Base-by-base conservation (phyloP, 352 stramenopile genomes). In the Globisporangium takayamanum region DNA sequence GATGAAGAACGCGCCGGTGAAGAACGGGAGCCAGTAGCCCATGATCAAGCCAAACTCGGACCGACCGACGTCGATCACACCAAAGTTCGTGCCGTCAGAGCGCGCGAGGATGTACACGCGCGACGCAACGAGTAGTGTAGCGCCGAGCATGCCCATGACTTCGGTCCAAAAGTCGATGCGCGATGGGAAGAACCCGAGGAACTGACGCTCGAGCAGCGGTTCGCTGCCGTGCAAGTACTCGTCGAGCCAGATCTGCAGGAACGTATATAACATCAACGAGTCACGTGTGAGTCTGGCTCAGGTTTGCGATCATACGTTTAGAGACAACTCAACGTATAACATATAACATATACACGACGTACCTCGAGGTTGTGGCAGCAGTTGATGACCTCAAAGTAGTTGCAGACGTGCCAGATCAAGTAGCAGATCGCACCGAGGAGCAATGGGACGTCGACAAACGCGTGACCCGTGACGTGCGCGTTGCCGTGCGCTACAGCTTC, bases 321-420 rank as follows among this genome's bases (percentile, higher is more conserved):
- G 10, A 12, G 11, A 10, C 33, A 12, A 2, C 5, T 2, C 33
- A 39, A 39, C 33, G 33, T 12, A 39, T 39, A 39, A 39, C 33
- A 12, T 39, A 39, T 39, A 39, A 39, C 33, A 1, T 44, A 18
- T 39, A 44, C n/a, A 53, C 16, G 28, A 36, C 47, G 20, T 39
- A 77, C 64, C 61, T 94, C 81, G 54, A 94, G 78, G 67, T 94
- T 91, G 61, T 94, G 81, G 71, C 84, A 94, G 66, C 78, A 87
- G 67, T 94, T 94, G 69, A 94, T 89, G 30, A 94, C 84, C 64
- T 94, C 84, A 53, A 92, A 76, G 74, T 92, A 92, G 66, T 73
- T 91, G 41, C 91, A 55, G 15, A 74, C 50, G 62, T 94, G 74
- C 41, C 72, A 74, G 7, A 62, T 51, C 3, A 92, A 65, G 59